Evolutionary conservation across 371 early-diverging fungal species (phyloP).

Genomic region (Nosema granulosis): DNA sequence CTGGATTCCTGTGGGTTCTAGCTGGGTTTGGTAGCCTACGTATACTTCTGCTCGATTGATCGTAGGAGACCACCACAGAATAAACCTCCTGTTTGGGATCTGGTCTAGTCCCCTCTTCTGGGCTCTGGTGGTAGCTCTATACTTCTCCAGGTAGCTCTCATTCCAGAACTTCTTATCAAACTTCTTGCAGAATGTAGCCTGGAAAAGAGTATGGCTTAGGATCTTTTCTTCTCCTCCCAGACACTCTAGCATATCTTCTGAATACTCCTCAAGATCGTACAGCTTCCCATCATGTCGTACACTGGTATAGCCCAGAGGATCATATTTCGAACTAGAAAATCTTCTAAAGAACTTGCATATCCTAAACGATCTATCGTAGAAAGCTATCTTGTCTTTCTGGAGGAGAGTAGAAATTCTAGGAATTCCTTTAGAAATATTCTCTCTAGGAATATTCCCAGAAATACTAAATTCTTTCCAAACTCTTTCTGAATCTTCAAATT

Average conservation of each 20-base stretch:
- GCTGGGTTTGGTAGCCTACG: conserved; percentile 95
- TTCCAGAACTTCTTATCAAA: conserved; percentile 98
- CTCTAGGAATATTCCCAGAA: conserved; percentile 83
- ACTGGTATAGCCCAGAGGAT: conserved; percentile 25
- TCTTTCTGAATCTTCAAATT: conserved; percentile 68
- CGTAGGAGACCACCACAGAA: conserved; percentile 98
- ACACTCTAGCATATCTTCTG: conserved; percentile 93
- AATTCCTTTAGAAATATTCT: conserved; percentile 91
- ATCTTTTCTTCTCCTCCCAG: conserved; percentile 95
- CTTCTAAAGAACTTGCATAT: conserved; percentile 90
- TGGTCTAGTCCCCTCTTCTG: conserved; percentile 91
- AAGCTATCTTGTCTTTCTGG: conserved; percentile 83
- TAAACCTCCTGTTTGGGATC: conserved; percentile 98
- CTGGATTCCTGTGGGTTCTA: conserved; percentile 94
- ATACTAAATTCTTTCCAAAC: conserved; percentile 86
- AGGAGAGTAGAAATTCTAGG: conserved; percentile 91
- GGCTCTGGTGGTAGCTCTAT: conserved; percentile 78
- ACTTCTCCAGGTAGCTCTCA: conserved; percentile 69
- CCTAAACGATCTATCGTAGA: conserved; percentile 96
- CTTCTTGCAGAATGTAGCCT: conserved; percentile 87
- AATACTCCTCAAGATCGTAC: conserved; percentile 88
- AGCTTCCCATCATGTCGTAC: conserved; percentile 85
- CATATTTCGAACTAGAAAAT: conserved; percentile 76
- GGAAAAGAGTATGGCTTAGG: conserved; percentile 90
- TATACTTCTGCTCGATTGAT: conserved; percentile 94